Evolutionary conservation across 176 grass and related monocot species (phyloP), one percentile per base, ranked within the genome.

Genomic region (Raddia distichophylla): DNA sequence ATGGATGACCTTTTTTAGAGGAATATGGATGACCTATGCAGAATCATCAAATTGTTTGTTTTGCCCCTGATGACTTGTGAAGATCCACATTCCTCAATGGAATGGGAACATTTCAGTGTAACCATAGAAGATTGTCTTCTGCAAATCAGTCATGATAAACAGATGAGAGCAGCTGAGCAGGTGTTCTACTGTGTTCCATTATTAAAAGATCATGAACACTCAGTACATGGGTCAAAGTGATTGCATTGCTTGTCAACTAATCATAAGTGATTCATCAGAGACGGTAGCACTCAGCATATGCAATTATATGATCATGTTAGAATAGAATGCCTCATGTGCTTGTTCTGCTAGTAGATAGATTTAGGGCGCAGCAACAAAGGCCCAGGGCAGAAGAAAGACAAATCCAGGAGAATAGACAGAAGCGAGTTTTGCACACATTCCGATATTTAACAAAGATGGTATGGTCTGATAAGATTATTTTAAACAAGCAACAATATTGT

Each of bases 401-500:
- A 79, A 76, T 61, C 32, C 27, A 80, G 57, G 67, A 85, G 45
- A 33, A 62, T 18, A 84, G 61, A 73, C 51, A 67, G 69, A 87
- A 80, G 40, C 53, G 79, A 83, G 22, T 78, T 84, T 82, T 34
- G 50, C 5, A 73, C 48, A 83, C 64, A 73, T 79, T 49, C 59
- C 55, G 64, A 55, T 69, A 83, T 79, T 78, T 61, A 44, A 18
- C 32, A 50, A 71, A 77, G 71, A 82, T 76, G 22, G 32, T 77
- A 72, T 79, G 33, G 69, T 86, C 35, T 55, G 70, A 69, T 67
- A 83, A 80, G 67, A 86, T 67, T 54, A 27, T 46, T 76, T 73
- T 79, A 90, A 67, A 87, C 40, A 55, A 46, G 50, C 58, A 75
- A 75, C 53, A 64, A 69, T 49, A 85, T 82, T 82, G 66, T 11